Conservation (phyloP, 2,329 filamentous ascomycete genomes). For the Stagonosporopsis chrysanthemi region DNA sequence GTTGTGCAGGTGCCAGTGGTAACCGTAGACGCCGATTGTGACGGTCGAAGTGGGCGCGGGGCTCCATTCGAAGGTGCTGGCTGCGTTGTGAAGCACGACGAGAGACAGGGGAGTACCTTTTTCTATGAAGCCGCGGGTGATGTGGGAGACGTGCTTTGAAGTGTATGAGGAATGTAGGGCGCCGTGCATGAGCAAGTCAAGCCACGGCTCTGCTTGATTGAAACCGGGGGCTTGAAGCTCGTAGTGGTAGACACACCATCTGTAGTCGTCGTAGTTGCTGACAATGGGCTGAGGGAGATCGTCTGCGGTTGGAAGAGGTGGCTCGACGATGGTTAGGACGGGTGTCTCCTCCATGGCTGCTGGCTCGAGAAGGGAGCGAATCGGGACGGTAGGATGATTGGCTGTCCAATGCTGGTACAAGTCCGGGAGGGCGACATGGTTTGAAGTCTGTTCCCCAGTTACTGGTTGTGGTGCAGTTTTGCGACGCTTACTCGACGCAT, state of each 20-base stretch:
- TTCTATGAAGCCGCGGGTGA: slow-evolving; percentile 35
- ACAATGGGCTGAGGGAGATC: slow-evolving; percentile 26
- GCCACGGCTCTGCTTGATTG: slow-evolving; percentile 19
- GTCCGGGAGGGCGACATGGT: not conserved
- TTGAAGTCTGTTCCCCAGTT: too few species aligned
- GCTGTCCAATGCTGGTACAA: not conserved
- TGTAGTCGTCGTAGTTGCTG: slow-evolving; percentile 31
- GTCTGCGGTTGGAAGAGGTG: slow-evolving; percentile 4
- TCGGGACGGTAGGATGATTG: not conserved
- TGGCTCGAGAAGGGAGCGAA: too few species aligned
- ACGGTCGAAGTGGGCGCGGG: slow-evolving; percentile 16
- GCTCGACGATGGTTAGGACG: not conserved
- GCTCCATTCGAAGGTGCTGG: slow-evolving; percentile 28
- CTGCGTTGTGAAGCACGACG: slow-evolving; percentile 41
- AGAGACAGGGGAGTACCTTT: slow-evolving; percentile 26
- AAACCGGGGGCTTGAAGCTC: slow-evolving; percentile 20
- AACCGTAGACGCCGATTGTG: slow-evolving; percentile 36
- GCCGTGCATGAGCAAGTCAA: slow-evolving; percentile 7
- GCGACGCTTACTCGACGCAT: not conserved
- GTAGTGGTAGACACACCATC: slow-evolving; percentile 33
- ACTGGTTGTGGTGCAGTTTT: not conserved
- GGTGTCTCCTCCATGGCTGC: too few species aligned
- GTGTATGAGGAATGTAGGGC: not conserved
- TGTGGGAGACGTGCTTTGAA: slow-evolving; percentile 24
- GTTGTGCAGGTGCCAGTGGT: slow-evolving; percentile 22